Base-by-base conservation (phyloP, 2,329 filamentous ascomycete species). In the Sporothrix curviconia region DNA sequence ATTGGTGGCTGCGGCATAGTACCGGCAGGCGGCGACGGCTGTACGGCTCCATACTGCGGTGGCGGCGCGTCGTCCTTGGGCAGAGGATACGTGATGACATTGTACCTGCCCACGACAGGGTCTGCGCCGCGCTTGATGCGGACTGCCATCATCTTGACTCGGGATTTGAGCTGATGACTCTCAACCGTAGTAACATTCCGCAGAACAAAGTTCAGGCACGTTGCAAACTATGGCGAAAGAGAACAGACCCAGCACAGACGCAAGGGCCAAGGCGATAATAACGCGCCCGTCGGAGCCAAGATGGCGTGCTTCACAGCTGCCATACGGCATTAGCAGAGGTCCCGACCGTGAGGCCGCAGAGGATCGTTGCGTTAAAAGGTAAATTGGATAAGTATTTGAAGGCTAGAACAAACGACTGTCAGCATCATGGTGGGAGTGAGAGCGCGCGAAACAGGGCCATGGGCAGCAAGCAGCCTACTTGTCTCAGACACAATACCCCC, bases 331-430 rank as follows among this genome's bases (percentile, higher is more conserved):
- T 81, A 2, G 83, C 84, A 60, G 84, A 75, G 0, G 86, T 77
- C 22, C 84, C 79, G 51, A 95, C 71, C 9, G 81, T 72, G 59
- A 89, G 80, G 3, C 76, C 70, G 63, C 86, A 90, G 64, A 86
- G 89, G 4, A 90, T 65, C 4, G 82, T 74, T 1, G 84, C 84
- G 69, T n/a, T 94, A 96, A 43, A 82, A 79, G 15, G 85, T 84
- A 67, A 96, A 96, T 64, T 96, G 94, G 11, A 91, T 76, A 67
- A 97, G 71, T 90, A 96, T 66, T 96, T 96, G 75, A 92, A 92
- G 2, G 86, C 81, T 83, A 58, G 3, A 6, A 3, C n/a, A 8
- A n/a, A n/a, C n/a, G n/a, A n/a, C n/a, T n/a, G n/a, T n/a, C n/a
- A n/a, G n/a, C n/a, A n/a, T n/a, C n/a, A n/a, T n/a, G n/a, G n/a